Conservation (phyloP, 352 stramenopile genomes). For the Globisporangium nunn region DNA sequence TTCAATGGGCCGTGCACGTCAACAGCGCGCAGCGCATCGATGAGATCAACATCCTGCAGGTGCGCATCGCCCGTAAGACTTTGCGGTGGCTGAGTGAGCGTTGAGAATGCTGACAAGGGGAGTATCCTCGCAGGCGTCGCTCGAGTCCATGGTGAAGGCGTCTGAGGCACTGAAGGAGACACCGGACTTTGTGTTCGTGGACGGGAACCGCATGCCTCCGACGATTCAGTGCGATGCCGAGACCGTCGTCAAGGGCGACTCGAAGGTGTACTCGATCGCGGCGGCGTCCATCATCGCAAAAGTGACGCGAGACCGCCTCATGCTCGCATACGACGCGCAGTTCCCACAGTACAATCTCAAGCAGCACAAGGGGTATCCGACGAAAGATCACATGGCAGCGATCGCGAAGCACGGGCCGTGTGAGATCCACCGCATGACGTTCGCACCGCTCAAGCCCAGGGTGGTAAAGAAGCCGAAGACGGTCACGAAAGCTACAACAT, state of each 20-base stretch:
- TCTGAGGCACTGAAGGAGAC: slow-evolving; percentile 50
- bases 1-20: slow-evolving; percentile 87
- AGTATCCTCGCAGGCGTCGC: slow-evolving; percentile 56
- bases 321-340: slow-evolving; percentile 90
- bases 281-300: slow-evolving; percentile 98
- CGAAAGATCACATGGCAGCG: slow-evolving; percentile 84
- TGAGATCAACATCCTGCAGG: slow-evolving; percentile 98
- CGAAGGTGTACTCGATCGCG: slow-evolving; percentile 93
- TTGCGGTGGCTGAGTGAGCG: too few species aligned
- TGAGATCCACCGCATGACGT: slow-evolving; percentile 94
- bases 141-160: slow-evolving; percentile 92
- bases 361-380: slow-evolving; percentile 98
- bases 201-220: slow-evolving; percentile 93
- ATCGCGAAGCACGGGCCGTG: slow-evolving; percentile 88
- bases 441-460: slow-evolving; percentile 91
- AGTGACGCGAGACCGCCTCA: slow-evolving; percentile 96
- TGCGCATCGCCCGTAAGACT: background rate
- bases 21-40: slow-evolving; percentile 89
- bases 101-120: too few species aligned
- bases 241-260: slow-evolving; percentile 93
- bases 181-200: slow-evolving; percentile 90
- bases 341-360: slow-evolving; percentile 93
- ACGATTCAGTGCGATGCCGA: slow-evolving; percentile 84
- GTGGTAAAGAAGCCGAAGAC: slow-evolving; percentile 18
- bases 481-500: background rate